Evolutionary conservation across 805 yeast genomes (phyloP).

Genomic region (Metschnikowia bowlesiae): DNA sequence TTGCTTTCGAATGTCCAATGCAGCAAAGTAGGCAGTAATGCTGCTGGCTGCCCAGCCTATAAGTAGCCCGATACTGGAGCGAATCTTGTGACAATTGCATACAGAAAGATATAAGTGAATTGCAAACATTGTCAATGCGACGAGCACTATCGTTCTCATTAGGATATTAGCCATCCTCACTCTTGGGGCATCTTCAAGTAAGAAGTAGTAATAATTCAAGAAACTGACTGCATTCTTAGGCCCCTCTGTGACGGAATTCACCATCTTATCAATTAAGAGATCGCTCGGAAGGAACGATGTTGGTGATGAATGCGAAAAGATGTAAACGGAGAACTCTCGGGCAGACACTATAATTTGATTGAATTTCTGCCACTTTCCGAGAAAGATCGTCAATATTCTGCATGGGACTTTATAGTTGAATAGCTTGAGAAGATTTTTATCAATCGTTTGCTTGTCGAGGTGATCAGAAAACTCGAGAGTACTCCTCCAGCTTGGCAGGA

Average conservation of each 20-base stretch:
- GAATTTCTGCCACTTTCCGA: not conserved
- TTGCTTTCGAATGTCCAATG: conserved; percentile 20
- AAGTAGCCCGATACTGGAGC: conserved; percentile 33
- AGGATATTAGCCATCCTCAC: not conserved
- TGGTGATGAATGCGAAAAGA: not conserved
- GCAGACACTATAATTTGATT: conserved; percentile 1
- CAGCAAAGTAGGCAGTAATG: conserved; percentile 23
- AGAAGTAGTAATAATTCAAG: not conserved
- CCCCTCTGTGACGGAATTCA: not conserved
- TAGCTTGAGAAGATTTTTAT: not conserved
- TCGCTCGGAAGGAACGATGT: not conserved
- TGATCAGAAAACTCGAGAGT: not conserved
- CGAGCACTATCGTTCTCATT: not conserved
- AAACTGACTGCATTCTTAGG: not conserved
- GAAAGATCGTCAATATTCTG: not conserved
- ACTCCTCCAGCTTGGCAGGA: not conserved
- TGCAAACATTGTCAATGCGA: not conserved
- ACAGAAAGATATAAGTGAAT: conserved; percentile 23
- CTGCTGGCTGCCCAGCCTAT: conserved; percentile 33
- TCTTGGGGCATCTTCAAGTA: not conserved
- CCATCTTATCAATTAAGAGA: not conserved
- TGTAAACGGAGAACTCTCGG: not conserved
- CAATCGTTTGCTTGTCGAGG: not conserved
- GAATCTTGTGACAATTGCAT: conserved; percentile 31
- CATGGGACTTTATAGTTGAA: not conserved